These are phyloP conservation scores for Dictyophora rubrovolvata DNA, from an alignment of 768 basidiomycete genomes.

Conservation along the genomic window DNA sequence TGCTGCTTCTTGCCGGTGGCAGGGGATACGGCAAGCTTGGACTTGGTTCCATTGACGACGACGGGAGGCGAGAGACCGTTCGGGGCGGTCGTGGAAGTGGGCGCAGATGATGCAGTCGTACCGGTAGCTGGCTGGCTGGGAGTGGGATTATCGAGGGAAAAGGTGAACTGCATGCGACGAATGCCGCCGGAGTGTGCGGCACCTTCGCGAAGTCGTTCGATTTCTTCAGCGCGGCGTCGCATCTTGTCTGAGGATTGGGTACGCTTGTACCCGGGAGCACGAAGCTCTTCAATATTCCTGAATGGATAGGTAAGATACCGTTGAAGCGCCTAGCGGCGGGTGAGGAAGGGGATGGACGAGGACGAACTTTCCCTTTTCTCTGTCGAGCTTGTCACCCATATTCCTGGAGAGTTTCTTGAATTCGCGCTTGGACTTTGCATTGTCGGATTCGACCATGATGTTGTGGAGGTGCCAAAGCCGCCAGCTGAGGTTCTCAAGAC, in stretches of 20 bases:
- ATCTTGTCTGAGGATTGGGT: slow-evolving; percentile 75
- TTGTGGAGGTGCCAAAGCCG: slow-evolving; percentile 88
- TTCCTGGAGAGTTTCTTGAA: slow-evolving; percentile 81
- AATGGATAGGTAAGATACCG: not conserved
- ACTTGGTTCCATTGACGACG: not conserved
- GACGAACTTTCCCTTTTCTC: slow-evolving; percentile 81
- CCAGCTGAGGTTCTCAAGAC: slow-evolving; percentile 89
- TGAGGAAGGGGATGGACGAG: not conserved
- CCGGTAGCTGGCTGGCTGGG: slow-evolving; percentile 23
- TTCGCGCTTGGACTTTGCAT: slow-evolving; percentile 79
- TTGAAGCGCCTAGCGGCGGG: not conserved
- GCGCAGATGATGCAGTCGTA: slow-evolving; percentile 21
- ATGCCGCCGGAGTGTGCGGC: slow-evolving; percentile 59
- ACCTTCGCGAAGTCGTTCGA: slow-evolving; percentile 66
- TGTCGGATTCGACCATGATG: slow-evolving; percentile 85
- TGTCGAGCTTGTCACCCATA: slow-evolving; percentile 89
- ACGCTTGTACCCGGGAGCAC: slow-evolving; percentile 72
- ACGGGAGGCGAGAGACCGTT: too few species aligned
- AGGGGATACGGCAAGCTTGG: slow-evolving; percentile 6
- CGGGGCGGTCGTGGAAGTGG: not conserved
- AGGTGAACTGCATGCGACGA: slow-evolving; percentile 86
- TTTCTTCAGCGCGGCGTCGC: slow-evolving; percentile 69
- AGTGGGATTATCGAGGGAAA: slow-evolving; percentile 64
- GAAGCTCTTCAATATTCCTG: slow-evolving; percentile 78
- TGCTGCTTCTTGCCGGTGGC: slow-evolving; percentile 51